These are phyloP conservation scores for Eragrostis nindensis DNA, from an alignment of 176 grass and related monocot species.

Conservation along the genomic window DNA sequence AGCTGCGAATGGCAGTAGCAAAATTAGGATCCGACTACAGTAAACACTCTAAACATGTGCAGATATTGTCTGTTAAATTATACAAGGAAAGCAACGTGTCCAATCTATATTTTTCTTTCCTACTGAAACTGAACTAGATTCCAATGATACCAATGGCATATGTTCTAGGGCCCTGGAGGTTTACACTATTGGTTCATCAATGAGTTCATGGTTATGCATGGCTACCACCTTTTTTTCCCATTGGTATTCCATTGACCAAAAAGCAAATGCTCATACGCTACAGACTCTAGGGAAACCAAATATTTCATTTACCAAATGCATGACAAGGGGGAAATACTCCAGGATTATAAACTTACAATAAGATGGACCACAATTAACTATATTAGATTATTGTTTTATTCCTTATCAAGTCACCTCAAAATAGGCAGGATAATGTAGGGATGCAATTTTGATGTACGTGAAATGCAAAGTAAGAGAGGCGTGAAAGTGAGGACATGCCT, in stretches of 20 bases:
- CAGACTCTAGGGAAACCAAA: neutral
- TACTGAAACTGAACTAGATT: constrained; percentile 11
- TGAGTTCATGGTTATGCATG: neutral
- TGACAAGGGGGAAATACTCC: neutral
- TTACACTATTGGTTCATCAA: constrained; percentile 7
- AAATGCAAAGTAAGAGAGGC: constrained; percentile 10
- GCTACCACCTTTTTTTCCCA: neutral
- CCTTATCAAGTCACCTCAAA: neutral
- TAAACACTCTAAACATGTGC: no score
- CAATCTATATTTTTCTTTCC: no score
- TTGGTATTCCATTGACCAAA: neutral
- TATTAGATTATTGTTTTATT: neutral
- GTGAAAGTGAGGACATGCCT: constrained; percentile 48
- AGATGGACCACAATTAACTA: neutral
- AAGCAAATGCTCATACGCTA: neutral
- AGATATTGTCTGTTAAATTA: no score
- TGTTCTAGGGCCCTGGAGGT: neutral
- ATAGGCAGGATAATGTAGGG: neutral
- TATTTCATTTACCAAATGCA: neutral
- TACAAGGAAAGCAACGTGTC: no score
- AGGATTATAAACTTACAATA: neutral
- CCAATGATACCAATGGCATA: neutral
- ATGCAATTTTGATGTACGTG: neutral
- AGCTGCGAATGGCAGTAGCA: constrained; percentile 61
- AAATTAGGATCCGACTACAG: neutral